Conservation (phyloP, 768 basidiomycete genomes). For the Boletus rubropictus region DNA sequence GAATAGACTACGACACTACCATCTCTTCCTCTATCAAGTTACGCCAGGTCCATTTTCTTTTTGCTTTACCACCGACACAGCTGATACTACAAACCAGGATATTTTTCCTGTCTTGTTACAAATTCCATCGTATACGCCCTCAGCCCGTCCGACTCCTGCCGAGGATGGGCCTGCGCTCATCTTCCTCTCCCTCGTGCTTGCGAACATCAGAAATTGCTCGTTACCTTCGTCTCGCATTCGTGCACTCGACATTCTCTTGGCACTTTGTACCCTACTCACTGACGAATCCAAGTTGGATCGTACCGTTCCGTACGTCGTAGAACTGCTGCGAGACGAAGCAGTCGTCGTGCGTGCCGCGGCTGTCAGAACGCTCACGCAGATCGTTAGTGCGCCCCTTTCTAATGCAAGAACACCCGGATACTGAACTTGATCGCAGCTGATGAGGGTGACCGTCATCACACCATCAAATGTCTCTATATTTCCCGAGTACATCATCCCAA, state of each 20-base stretch:
- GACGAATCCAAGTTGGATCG: constrained; percentile 96
- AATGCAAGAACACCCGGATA: not conserved
- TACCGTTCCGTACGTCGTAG: constrained; percentile 87
- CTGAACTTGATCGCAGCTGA: constrained; percentile 39
- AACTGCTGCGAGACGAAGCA: constrained; percentile 80
- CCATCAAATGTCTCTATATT: constrained; percentile 67
- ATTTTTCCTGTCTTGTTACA: constrained; percentile 72
- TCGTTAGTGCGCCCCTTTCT: constrained; percentile 46
- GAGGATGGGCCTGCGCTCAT: constrained; percentile 89
- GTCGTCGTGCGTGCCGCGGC: constrained; percentile 78
- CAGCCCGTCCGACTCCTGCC: constrained; percentile 46
- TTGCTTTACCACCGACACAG: not conserved
- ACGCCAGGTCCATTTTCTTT: constrained; percentile 45
- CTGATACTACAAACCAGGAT: constrained; percentile 41
- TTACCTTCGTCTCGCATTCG: constrained; percentile 82
- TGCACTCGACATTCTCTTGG: constrained; percentile 81
- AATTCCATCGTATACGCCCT: constrained; percentile 45
- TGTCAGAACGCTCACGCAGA: constrained; percentile 72
- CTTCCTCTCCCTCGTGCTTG: constrained; percentile 78
- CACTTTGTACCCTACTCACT: constrained; percentile 72
- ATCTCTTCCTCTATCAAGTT: constrained; percentile 43
- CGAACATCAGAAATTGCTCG: constrained; percentile 83
- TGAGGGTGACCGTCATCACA: constrained; percentile 66
- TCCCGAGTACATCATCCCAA: constrained; percentile 93
- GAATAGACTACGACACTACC: constrained; percentile 43